phyloP scores from a whole-genome alignment of 1,284 basidiomycete genomes.

The Sanguinoderma infundibulare region DNA sequence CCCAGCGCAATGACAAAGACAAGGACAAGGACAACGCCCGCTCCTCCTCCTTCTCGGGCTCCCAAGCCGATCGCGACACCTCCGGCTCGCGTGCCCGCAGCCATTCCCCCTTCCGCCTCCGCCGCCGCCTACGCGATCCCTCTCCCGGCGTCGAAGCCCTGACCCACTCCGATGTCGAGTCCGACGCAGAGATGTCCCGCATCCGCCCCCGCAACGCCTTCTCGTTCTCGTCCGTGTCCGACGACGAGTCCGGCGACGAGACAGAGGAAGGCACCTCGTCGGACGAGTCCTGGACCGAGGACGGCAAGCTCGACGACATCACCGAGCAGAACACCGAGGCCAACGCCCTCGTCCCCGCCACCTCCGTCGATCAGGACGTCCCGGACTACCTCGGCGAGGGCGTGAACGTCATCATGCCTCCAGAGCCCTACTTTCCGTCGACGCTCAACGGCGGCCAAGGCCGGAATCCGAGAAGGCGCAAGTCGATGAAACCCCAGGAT shows the following conservation, averaged over 20 bases:
- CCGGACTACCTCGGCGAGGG: conserved; percentile 85
- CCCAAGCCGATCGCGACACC: conserved; percentile 33
- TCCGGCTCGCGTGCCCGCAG: conserved; percentile 59
- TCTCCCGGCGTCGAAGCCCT: conserved; percentile 78
- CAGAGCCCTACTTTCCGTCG: conserved; percentile 78
- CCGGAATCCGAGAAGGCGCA: conserved; percentile 60
- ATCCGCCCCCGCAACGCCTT: conserved; percentile 65
- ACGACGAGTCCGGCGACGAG: conserved; percentile 58
- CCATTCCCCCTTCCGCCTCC: conserved; percentile 71
- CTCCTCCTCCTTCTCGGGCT: conserved; percentile 51
- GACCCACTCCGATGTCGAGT: conserved; percentile 73
- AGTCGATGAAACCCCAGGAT: conserved; percentile 61
- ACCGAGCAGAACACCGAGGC: conserved; percentile 75
- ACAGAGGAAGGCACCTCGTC: conserved; percentile 43
- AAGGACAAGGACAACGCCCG: conserved; percentile 45
- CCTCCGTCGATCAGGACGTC: conserved; percentile 48
- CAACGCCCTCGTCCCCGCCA: conserved; percentile 68
- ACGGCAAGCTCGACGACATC: conserved; percentile 72
- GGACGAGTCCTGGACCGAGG: conserved; percentile 49
- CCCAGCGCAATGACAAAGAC: conserved; percentile 40
- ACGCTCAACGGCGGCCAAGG: conserved; percentile 56
- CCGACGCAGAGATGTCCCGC: conserved; percentile 55
- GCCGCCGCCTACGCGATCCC: conserved; percentile 54
- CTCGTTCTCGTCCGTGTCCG: conserved; percentile 54
- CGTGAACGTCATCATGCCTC: conserved; percentile 87